Percentiles rank a stretch among this genome's conserved stretches.
Conservation (phyloP, 495 filamentous ascomycete genomes). For the Hypoxylon intermedium region DNA sequence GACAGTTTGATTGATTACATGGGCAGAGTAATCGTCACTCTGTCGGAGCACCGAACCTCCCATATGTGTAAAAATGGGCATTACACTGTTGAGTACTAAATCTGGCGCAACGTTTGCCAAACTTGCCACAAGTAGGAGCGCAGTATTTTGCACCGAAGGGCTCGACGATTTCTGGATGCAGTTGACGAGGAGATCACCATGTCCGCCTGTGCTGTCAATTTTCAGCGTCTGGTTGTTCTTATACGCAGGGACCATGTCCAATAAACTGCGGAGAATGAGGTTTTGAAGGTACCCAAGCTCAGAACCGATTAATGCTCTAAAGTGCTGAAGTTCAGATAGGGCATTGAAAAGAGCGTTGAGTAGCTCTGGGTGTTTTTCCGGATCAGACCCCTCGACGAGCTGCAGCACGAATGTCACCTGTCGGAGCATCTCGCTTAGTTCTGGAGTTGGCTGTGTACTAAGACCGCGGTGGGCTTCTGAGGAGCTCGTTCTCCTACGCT, state of each 20-base stretch:
- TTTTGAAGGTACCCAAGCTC: slow-evolving; percentile 87
- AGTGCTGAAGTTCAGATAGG: slow-evolving; percentile 82
- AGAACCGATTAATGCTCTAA: slow-evolving; percentile 71
- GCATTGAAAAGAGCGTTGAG: slow-evolving; percentile 79
- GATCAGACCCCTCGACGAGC: slow-evolving; percentile 77
- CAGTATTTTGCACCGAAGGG: slow-evolving; percentile 89
- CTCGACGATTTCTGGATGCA: slow-evolving; percentile 88
- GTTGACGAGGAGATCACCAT: slow-evolving; percentile 86
- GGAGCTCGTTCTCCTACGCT: slow-evolving; percentile 77
- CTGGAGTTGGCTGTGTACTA: slow-evolving; percentile 48
- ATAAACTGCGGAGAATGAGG: slow-evolving; percentile 75
- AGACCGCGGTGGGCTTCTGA: slow-evolving; percentile 58
- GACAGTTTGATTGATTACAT: slow-evolving; percentile 89
- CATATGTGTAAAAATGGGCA: slow-evolving; percentile 99
- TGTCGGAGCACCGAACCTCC: slow-evolving; percentile 84
- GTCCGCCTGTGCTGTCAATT: slow-evolving; percentile 76
- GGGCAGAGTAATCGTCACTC: slow-evolving; percentile 92
- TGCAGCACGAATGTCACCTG: slow-evolving; percentile 88
- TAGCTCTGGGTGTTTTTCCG: slow-evolving; percentile 73
- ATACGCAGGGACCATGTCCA: slow-evolving; percentile 77
- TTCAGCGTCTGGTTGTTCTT: slow-evolving; percentile 64
- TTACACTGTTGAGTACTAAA: slow-evolving; percentile 89
- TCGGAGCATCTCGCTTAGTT: slow-evolving; percentile 67
- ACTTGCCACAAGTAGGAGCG: slow-evolving; percentile 84
- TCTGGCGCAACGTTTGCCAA: slow-evolving; percentile 86